These are phyloP conservation scores for Pugionium cornutum DNA, from an alignment of 345 rosid genomes.

Conservation along the genomic window DNA sequence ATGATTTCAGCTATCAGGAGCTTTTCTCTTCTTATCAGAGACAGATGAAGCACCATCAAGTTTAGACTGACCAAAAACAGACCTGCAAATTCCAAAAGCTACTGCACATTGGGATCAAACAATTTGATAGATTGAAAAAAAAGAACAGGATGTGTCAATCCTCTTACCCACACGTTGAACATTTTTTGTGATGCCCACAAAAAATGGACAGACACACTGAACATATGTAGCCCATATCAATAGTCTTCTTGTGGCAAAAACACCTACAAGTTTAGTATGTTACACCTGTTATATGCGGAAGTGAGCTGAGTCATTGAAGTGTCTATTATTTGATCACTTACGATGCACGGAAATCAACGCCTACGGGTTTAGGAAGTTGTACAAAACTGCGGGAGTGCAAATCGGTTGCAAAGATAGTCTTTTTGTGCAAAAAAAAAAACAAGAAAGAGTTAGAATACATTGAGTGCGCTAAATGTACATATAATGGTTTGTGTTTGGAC, in stretches of 20 bases:
- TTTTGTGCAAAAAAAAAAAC: constrained; percentile 33
- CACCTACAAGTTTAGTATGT: constrained; percentile 57
- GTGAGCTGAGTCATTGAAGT: background rate
- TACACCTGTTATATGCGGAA: background rate
- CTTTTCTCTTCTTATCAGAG: constrained; percentile 66
- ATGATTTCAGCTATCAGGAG: constrained; percentile 51
- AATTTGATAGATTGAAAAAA: constrained; percentile 5
- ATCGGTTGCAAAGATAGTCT: constrained; percentile 94
- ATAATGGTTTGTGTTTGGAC: constrained; percentile 13
- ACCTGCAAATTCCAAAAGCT: constrained; percentile 48
- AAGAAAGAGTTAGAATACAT: background rate
- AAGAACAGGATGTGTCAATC: constrained; percentile 13
- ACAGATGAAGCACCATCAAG: constrained; percentile 49
- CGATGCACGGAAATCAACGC: constrained; percentile 96
- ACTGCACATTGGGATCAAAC: constrained; percentile 8
- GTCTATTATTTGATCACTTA: constrained; percentile 42
- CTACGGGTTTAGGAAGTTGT: constrained; percentile 91
- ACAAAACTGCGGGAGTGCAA: constrained; percentile 74
- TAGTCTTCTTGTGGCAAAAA: constrained; percentile 92
- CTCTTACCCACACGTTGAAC: constrained; percentile 88
- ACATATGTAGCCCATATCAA: constrained; percentile 94
- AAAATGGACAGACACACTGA: constrained; percentile 94
- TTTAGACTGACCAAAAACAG: constrained; percentile 81
- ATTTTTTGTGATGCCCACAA: constrained; percentile 90
- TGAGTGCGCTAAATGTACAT: background rate